phyloP scores from a whole-genome alignment of 305 asterid species.

The Solanum aculeatissimum region DNA sequence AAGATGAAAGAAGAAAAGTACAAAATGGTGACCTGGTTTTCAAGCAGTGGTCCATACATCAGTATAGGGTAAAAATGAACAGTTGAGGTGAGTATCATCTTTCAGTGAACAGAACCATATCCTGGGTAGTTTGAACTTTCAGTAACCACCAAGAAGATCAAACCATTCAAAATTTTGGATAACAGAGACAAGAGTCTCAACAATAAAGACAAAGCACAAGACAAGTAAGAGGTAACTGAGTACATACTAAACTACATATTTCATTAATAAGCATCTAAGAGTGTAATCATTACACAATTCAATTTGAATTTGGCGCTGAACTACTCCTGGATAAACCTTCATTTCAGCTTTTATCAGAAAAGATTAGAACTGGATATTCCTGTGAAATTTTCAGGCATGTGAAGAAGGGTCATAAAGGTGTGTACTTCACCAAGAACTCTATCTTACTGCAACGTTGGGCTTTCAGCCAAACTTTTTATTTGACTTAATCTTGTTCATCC shows the following conservation, averaged over 20 bases:
- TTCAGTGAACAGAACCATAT: background rate
- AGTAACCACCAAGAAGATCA: conserved; percentile 4
- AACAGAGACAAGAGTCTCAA: conserved; percentile 13
- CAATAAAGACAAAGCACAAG: conserved; percentile 18
- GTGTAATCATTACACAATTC: conserved; percentile 2
- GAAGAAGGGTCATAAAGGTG: background rate
- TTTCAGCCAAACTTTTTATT: background rate
- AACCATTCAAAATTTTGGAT: conserved; percentile 6
- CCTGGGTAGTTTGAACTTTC: background rate
- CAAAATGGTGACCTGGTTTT: conserved; percentile 1
- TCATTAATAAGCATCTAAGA: conserved; percentile 20
- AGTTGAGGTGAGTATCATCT: background rate
- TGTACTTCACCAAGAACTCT: background rate
- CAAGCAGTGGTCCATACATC: conserved; percentile 28
- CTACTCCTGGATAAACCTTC: background rate
- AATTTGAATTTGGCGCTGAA: conserved; percentile 27
- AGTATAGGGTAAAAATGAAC: conserved; percentile 1
- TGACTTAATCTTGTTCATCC: background rate
- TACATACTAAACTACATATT: conserved; percentile 23
- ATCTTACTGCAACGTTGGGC: background rate
- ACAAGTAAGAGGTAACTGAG: conserved; percentile 16
- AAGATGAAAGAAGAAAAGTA: conserved; percentile 6
- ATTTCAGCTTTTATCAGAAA: background rate
- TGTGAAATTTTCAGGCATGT: background rate
- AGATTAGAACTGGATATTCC: background rate